Evolutionary conservation across 2,329 filamentous ascomycete genomes (phyloP).

Genomic region (Truncatella angustata): DNA sequence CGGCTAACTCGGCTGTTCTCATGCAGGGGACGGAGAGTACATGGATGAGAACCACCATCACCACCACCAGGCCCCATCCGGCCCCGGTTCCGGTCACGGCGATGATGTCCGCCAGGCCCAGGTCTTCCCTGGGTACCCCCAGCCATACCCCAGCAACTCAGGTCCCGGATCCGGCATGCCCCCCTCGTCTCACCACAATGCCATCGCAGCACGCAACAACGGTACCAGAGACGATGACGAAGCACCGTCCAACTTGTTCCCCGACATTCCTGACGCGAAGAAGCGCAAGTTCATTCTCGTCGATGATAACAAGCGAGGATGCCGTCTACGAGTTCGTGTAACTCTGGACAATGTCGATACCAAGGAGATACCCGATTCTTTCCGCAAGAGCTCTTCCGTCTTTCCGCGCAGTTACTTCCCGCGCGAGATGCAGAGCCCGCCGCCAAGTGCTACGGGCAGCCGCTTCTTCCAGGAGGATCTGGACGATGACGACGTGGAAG

Average conservation of each 20-base stretch:
- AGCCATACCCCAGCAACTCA: conserved; percentile 35
- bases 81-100: conserved; percentile 41
- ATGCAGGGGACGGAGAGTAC: conserved; percentile 61
- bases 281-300: conserved; percentile 96
- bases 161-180: conserved; percentile 36
- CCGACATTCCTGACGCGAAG: conserved; percentile 84
- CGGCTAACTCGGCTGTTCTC: conserved; percentile 30
- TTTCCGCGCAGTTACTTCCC: conserved; percentile 91
- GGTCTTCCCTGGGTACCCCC: conserved; percentile 32
- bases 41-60: conserved; percentile 65
- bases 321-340: conserved; percentile 82
- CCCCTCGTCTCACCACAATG: conserved; percentile 32
- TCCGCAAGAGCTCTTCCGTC: conserved; percentile 85
- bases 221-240: conserved; percentile 42
- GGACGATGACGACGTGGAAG: conserved; percentile 56
- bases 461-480: conserved; percentile 70
- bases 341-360: conserved; percentile 92
- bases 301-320: conserved; percentile 80
- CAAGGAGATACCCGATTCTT: conserved; percentile 93
- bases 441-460: conserved; percentile 71
- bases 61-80: conserved; percentile 60
- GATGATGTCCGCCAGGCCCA: conserved; percentile 56
- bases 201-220: conserved; percentile 29
- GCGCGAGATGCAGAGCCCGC: conserved; percentile 85
- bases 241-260: conserved; percentile 72